Percentiles rank a stretch among this genome's conserved stretches.
phyloP scores from a whole-genome alignment of 169 alveolate genomes.

The Babesia bovis region DNA sequence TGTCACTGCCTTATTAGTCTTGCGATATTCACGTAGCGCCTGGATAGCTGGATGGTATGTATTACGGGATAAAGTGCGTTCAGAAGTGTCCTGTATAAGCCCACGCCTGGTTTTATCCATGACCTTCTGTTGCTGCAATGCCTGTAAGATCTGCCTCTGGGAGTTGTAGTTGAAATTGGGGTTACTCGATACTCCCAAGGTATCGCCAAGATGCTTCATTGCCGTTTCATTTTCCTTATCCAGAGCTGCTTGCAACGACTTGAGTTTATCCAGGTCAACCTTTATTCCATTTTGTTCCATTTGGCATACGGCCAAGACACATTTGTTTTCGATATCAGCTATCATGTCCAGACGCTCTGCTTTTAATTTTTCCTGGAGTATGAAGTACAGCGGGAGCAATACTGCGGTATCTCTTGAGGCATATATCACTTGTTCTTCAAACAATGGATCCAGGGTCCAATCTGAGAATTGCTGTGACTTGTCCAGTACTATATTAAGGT shows the following conservation, averaged over 20 bases:
- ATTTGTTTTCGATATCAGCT: conserved; percentile 77
- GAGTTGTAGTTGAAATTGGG: conserved; percentile 80
- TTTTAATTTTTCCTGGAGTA: conserved; percentile 70
- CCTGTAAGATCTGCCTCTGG: conserved; percentile 71
- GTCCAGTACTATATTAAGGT: conserved; percentile 73
- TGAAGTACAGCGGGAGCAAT: conserved; percentile 75
- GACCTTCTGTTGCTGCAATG: conserved; percentile 72
- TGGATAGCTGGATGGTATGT: conserved; percentile 77
- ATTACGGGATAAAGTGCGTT: conserved; percentile 74
- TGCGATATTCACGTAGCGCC: conserved; percentile 78
- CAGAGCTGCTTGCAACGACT: conserved; percentile 69
- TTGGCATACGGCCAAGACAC: conserved; percentile 79
- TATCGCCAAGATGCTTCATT: conserved; percentile 55
- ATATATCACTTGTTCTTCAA: conserved; percentile 79
- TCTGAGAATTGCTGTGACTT: conserved; percentile 82
- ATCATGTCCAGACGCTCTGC: conserved; percentile 69
- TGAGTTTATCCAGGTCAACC: conserved; percentile 72
- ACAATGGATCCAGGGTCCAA: conserved; percentile 73
- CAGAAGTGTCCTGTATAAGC: conserved; percentile 80
- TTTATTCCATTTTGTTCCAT: conserved; percentile 84
- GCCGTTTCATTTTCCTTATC: conserved; percentile 66
- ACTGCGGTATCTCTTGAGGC: conserved; percentile 83
- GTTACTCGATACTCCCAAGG: conserved; percentile 61
- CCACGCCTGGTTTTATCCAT: conserved; percentile 63
- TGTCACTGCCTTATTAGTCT: conserved; percentile 77